These are phyloP conservation scores for Volvox carteri DNA, from an alignment of 163 green algal species.

Conservation along the genomic window DNA sequence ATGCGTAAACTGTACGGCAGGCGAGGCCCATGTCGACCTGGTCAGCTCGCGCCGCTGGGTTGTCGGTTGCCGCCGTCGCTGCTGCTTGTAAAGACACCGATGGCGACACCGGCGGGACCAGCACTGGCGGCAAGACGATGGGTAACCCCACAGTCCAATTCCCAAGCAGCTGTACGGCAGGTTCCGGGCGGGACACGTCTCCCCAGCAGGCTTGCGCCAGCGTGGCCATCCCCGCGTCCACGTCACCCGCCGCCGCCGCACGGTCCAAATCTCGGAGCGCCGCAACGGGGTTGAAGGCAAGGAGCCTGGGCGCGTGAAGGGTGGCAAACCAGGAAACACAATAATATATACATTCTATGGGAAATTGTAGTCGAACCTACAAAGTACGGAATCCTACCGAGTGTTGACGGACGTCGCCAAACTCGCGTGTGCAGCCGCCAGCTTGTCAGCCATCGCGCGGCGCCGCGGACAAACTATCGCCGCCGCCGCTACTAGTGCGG, in stretches of 20 bases:
- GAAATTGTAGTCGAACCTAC: background rate
- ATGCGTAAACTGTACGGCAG: slow-evolving; percentile 31
- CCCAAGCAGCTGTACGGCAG: slow-evolving; percentile 34
- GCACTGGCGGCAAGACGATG: background rate
- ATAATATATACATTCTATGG: background rate
- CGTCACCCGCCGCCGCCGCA: slow-evolving; percentile 29
- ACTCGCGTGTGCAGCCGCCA: slow-evolving; percentile 1
- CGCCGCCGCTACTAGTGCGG: background rate
- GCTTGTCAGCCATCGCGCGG: slow-evolving; percentile 18
- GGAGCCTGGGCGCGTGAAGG: slow-evolving; percentile 12
- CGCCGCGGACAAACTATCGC: background rate
- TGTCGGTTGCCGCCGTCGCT: background rate
- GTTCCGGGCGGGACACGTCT: background rate
- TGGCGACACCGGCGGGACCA: slow-evolving; percentile 20
- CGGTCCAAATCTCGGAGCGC: slow-evolving; percentile 51
- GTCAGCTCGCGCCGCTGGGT: slow-evolving; percentile 1
- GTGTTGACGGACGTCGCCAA: slow-evolving; percentile 31
- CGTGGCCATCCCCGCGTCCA: slow-evolving; percentile 20
- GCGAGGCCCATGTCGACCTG: slow-evolving; percentile 9
- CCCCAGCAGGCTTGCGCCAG: background rate
- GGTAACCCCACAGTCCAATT: slow-evolving; percentile 45
- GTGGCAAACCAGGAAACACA: background rate
- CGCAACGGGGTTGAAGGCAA: slow-evolving; percentile 38
- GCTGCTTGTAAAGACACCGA: too few relatives aligned
- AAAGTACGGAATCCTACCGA: background rate